Percentiles rank a stretch among this genome's conserved stretches.
Evolutionary conservation across 768 basidiomycete species (phyloP).

Genomic region (Xerocomus potaroensis): DNA sequence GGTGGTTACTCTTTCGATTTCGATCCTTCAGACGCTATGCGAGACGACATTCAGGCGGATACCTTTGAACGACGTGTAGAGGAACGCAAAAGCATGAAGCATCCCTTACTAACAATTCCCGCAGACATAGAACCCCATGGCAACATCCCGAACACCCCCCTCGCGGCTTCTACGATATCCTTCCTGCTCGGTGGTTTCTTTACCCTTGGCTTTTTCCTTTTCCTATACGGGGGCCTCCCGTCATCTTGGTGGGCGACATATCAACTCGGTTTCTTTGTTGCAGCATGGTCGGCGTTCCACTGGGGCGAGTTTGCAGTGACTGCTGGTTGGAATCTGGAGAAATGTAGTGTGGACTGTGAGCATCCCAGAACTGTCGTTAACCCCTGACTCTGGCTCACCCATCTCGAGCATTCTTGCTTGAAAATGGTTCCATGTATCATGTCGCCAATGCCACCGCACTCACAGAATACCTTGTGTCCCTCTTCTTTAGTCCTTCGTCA

Average conservation of each 20-base stretch:
- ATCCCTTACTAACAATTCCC: conserved; percentile 57
- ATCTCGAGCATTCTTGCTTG: conserved; percentile 79
- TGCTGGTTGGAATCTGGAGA: conserved; percentile 91
- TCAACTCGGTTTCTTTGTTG: conserved; percentile 79
- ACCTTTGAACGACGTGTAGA: conserved; percentile 42
- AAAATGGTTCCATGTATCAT: conserved; percentile 86
- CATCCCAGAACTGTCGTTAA: conserved; percentile 11
- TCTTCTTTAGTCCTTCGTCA: conserved; percentile 60
- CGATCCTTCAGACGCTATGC: no score
- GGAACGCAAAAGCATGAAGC: conserved; percentile 34
- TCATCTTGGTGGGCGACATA: conserved; percentile 61
- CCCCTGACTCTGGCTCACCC: conserved; percentile 1
- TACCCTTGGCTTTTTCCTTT: conserved; percentile 50
- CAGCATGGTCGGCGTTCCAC: conserved; percentile 85
- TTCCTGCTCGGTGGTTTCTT: conserved; percentile 81
- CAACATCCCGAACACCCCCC: conserved; percentile 84
- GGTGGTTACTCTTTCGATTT: no score
- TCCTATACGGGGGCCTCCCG: conserved; percentile 42
- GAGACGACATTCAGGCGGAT: conserved; percentile 26
- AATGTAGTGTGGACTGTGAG: conserved; percentile 91
- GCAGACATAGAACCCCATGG: conserved; percentile 37
- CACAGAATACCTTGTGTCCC: conserved; percentile 69
- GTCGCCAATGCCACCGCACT: conserved; percentile 76
- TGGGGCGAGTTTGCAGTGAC: conserved; percentile 94
- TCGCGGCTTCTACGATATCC: conserved; percentile 71